These are phyloP conservation scores for Tubosaeta sp. DNA, from an alignment of 768 basidiomycete genomes.

Conservation along the genomic window DNA sequence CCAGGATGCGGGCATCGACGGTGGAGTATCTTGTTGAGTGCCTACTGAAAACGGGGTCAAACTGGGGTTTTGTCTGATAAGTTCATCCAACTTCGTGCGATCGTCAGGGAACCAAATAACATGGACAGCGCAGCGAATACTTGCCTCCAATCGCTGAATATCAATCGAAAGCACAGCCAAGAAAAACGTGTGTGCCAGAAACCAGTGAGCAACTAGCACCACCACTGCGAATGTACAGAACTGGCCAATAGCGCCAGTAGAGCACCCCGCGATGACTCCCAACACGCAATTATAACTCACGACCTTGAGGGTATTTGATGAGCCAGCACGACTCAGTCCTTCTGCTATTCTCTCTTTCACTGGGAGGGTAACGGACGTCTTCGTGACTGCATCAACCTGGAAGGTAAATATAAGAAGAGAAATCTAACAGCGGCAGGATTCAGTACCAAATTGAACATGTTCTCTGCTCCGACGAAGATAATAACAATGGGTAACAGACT, in stretches of 20 bases:
- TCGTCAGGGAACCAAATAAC: constrained; percentile 9
- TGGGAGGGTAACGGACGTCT: constrained; percentile 79
- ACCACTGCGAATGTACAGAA: constrained; percentile 94
- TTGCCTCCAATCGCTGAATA: constrained; percentile 84
- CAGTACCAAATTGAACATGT: constrained; percentile 91
- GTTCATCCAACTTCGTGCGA: constrained; percentile 66
- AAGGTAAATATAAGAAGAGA: constrained; percentile 23
- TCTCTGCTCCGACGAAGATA: constrained; percentile 93
- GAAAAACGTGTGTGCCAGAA: constrained; percentile 94
- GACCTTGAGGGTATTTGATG: constrained; percentile 89
- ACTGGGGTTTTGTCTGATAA: constrained; percentile 68
- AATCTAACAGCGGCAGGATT: constrained; percentile 1
- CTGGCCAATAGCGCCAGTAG: constrained; percentile 79
- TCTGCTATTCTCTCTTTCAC: constrained; percentile 91
- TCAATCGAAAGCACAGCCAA: constrained; percentile 93
- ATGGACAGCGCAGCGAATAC: constrained; percentile 9
- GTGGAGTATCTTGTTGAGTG: constrained; percentile 21
- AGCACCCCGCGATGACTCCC: constrained; percentile 68
- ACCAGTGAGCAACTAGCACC: constrained; percentile 95
- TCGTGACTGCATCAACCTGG: constrained; percentile 80
- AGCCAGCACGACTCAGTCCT: constrained; percentile 85
- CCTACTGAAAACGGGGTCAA: constrained; percentile 42
- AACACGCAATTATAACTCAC: constrained; percentile 81
- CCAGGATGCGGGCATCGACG: constrained; percentile 26
- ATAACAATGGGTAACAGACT: constrained; percentile 90